Evolutionary conservation across 768 basidiomycete species (phyloP).

Genomic region (Hysterangium stoloniferum): DNA sequence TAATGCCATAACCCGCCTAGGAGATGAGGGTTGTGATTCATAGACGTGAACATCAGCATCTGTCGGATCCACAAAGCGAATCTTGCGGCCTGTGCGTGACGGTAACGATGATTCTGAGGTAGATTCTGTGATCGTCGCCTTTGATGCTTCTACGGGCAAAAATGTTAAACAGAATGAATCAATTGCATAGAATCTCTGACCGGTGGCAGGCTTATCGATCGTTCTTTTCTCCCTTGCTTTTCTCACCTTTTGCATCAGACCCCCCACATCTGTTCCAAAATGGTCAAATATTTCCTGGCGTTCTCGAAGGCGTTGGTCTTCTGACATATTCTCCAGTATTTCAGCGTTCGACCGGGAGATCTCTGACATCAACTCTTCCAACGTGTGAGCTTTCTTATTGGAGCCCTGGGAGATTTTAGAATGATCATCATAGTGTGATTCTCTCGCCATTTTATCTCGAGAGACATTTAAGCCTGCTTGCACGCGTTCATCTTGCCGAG

Average conservation of each 20-base stretch:
- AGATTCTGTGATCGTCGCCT: slow-evolving; percentile 3
- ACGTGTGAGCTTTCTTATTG: background rate
- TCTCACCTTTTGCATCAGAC: slow-evolving; percentile 50
- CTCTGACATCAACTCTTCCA: background rate
- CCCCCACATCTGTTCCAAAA: slow-evolving; percentile 60
- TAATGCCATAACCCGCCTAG: slow-evolving; percentile 44
- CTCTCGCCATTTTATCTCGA: background rate
- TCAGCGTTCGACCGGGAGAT: slow-evolving; percentile 3
- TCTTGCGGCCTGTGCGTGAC: slow-evolving; percentile 27
- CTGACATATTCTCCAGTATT: slow-evolving; percentile 54
- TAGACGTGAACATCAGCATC: slow-evolving; percentile 76
- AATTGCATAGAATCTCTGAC: background rate
- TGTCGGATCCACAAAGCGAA: slow-evolving; percentile 71
- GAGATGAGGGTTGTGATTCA: slow-evolving; percentile 73
- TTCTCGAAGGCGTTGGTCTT: slow-evolving; percentile 62
- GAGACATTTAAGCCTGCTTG: background rate
- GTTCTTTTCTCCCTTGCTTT: slow-evolving; percentile 35
- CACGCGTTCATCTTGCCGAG: background rate
- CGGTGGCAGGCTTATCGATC: background rate
- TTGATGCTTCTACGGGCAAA: slow-evolving; percentile 1
- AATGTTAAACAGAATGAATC: background rate
- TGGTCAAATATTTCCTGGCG: slow-evolving; percentile 57
- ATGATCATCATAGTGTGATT: background rate
- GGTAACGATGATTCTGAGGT: slow-evolving; percentile 5
- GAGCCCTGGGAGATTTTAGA: background rate